Percentiles rank a stretch among this genome's conserved stretches.
phyloP scores from a whole-genome alignment of 2,329 filamentous ascomycete genomes.

The Phaeomoniella chlamydospora region DNA sequence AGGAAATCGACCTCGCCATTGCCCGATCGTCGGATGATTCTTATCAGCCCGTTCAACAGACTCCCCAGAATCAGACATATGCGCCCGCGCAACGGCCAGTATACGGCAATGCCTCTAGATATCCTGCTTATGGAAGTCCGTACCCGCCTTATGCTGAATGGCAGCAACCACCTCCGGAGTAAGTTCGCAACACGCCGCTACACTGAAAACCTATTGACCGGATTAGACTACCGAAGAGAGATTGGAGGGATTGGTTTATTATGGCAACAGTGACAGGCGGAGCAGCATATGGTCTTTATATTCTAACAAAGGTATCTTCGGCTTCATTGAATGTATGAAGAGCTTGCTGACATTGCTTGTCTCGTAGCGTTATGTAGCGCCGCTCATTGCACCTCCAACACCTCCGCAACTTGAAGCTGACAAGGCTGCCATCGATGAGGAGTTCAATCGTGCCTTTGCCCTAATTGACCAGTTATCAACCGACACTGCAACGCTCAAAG shows the following conservation, averaged over 20 bases:
- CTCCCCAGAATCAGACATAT: slow-evolving; percentile 25
- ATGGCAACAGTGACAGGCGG: slow-evolving; percentile 93
- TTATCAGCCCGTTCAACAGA: slow-evolving; percentile 21
- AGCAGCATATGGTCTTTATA: slow-evolving; percentile 77
- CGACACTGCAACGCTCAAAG: slow-evolving; percentile 79
- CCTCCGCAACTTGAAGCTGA: slow-evolving; percentile 88
- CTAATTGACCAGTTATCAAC: slow-evolving; percentile 83
- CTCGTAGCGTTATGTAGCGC: slow-evolving; percentile 69
- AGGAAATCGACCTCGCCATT: slow-evolving; percentile 80
- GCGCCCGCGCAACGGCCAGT: slow-evolving; percentile 21
- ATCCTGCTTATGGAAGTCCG: slow-evolving; percentile 22
- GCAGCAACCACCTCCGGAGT: slow-evolving; percentile 39
- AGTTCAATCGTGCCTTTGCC: slow-evolving; percentile 82
- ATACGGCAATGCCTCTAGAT: background rate
- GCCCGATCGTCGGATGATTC: slow-evolving; percentile 49
- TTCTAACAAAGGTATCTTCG: slow-evolving; percentile 59
- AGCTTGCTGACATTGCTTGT: too few relatives aligned
- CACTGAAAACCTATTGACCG: background rate
- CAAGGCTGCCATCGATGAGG: slow-evolving; percentile 81
- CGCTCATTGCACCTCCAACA: slow-evolving; percentile 83
- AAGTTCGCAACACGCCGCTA: slow-evolving; percentile 11
- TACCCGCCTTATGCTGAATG: slow-evolving; percentile 38
- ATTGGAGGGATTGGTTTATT: slow-evolving; percentile 99
- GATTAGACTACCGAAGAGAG: slow-evolving; percentile 53
- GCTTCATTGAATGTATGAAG: too few relatives aligned